Evolutionary conservation across 2,329 filamentous ascomycete species (phyloP).

Genomic region (Microsporum ferrugineum): DNA sequence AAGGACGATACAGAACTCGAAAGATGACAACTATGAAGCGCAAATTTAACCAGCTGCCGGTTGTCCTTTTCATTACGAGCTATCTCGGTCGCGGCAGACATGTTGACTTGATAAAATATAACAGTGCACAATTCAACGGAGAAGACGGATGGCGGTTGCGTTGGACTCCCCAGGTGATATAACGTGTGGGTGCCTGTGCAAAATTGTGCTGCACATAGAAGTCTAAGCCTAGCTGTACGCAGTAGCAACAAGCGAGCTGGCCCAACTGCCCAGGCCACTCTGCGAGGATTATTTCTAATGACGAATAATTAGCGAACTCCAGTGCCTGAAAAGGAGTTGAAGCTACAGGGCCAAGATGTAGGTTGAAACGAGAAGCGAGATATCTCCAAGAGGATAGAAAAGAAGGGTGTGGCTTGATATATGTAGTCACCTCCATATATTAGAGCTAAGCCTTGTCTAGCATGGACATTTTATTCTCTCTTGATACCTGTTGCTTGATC

Average conservation of each 20-base stretch:
- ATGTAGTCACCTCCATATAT: background rate
- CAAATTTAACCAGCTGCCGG: no score
- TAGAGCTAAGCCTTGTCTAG: background rate
- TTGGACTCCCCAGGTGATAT: background rate
- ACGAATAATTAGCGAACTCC: background rate
- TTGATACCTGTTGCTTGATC: background rate
- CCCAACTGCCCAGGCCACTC: background rate
- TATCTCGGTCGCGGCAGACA: no score
- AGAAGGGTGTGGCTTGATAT: background rate
- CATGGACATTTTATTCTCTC: background rate
- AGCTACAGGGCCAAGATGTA: background rate
- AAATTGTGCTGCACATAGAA: background rate
- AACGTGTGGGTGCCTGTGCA: background rate
- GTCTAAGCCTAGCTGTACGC: background rate
- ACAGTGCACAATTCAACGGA: no score
- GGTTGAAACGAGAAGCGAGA: background rate
- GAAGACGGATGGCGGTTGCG: background rate
- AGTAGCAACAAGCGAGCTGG: background rate
- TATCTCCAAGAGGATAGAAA: background rate
- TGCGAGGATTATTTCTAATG: background rate
- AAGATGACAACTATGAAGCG: no score
- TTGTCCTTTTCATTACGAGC: no score
- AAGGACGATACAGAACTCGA: no score
- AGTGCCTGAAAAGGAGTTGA: background rate
- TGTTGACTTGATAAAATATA: no score